These are phyloP conservation scores for Grammothele lineata DNA, from an alignment of 768 basidiomycete genomes.

Conservation along the genomic window DNA sequence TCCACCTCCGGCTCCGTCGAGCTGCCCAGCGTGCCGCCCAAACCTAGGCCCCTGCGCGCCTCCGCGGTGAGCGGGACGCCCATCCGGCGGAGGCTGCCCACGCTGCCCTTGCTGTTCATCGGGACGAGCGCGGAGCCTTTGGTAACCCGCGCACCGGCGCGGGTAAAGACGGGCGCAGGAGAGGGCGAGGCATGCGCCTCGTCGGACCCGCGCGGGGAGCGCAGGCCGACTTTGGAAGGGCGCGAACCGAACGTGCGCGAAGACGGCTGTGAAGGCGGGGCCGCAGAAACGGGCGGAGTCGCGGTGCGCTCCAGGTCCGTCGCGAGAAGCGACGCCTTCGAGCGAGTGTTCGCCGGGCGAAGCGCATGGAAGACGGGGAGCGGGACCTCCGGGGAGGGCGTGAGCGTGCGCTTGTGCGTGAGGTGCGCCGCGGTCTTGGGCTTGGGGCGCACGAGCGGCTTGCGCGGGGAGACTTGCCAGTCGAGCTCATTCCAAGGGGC, in stretches of 20 bases:
- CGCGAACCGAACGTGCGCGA: constrained; percentile 36
- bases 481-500: constrained; percentile 56
- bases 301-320: constrained; percentile 23
- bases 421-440: constrained; percentile 23
- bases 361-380: constrained; percentile 57
- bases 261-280: too few relatives aligned
- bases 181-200: constrained; percentile 18
- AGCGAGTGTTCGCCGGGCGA: constrained; percentile 39
- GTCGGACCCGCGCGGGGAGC: constrained; percentile 12
- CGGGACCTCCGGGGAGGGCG: constrained; percentile 58
- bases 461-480: constrained; percentile 36
- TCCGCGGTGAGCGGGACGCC: constrained; percentile 43
- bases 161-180: constrained; percentile 33
- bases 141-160: constrained; percentile 19
- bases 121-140: constrained; percentile 24
- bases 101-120: constrained; percentile 18
- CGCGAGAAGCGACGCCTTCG: constrained; percentile 13
- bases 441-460: constrained; percentile 20
- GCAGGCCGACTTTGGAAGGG: constrained; percentile 27
- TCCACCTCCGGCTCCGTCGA: constrained; percentile 44
- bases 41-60: constrained; percentile 52
- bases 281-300: constrained; percentile 29
- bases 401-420: constrained; percentile 51
- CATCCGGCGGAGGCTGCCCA: constrained; percentile 16
- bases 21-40: constrained; percentile 66